Evolutionary conservation across 768 basidiomycete genomes (phyloP).

Genomic region (Panellus pusillus): DNA sequence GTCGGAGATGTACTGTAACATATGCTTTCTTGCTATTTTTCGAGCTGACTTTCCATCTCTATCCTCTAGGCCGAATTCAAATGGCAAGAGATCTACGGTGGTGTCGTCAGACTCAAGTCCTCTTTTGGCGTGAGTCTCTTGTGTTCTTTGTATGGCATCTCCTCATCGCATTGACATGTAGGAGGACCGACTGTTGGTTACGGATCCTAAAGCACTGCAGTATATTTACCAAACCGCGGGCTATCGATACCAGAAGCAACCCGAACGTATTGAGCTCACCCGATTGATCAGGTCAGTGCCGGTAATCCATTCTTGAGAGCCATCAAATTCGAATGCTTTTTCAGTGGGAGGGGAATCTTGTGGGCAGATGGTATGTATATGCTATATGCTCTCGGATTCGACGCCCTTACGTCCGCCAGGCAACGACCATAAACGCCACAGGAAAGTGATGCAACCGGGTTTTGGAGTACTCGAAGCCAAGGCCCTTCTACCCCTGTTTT

Average conservation of each 20-base stretch:
- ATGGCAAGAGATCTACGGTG: constrained; percentile 46
- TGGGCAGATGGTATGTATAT: constrained; percentile 32
- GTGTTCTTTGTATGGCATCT: neutral
- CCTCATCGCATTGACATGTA: constrained; percentile 17
- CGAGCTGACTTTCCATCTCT: constrained; percentile 12
- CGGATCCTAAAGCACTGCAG: constrained; percentile 50
- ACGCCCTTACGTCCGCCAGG: constrained; percentile 21
- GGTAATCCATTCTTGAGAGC: constrained; percentile 1
- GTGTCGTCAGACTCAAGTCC: constrained; percentile 38
- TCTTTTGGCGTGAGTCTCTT: constrained; percentile 35
- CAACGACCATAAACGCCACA: constrained; percentile 45
- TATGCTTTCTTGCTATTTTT: constrained; percentile 8
- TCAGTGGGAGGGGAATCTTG: constrained; percentile 25
- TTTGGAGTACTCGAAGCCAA: constrained; percentile 47
- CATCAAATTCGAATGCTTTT: constrained; percentile 4
- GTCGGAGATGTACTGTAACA: constrained; percentile 31
- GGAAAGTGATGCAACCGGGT: constrained; percentile 46
- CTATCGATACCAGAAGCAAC: constrained; percentile 43
- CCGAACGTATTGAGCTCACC: constrained; percentile 37
- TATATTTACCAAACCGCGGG: constrained; percentile 45
- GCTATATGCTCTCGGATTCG: neutral
- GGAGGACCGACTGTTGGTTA: constrained; percentile 45
- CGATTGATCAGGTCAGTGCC: constrained; percentile 25
- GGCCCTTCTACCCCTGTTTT: constrained; percentile 42
- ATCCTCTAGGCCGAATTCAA: constrained; percentile 38